phyloP scores from a whole-genome alignment of 495 filamentous ascomycete genomes.

The Hypoxylon trugodes region DNA sequence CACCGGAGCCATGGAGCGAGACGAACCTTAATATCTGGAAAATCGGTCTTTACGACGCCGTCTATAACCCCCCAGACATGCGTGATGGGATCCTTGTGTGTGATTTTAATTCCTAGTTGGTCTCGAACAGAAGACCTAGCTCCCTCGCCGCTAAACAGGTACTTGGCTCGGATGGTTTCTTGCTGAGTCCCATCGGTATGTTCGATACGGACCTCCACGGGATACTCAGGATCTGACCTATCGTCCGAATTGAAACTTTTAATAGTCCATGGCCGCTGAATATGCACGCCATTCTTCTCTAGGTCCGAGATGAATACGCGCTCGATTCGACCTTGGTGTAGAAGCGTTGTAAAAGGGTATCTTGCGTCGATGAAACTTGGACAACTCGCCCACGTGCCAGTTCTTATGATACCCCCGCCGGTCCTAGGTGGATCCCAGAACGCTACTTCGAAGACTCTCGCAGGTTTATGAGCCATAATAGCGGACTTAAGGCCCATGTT shows the following conservation, averaged over 20 bases:
- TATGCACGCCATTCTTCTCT: conserved; percentile 61
- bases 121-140: conserved; percentile 67
- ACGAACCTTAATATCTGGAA: conserved; percentile 73
- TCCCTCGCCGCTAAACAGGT: conserved; percentile 69
- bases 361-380: conserved; percentile 77
- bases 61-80: conserved; percentile 82
- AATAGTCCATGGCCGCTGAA: conserved; percentile 69
- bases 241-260: conserved; percentile 69
- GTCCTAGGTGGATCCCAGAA: conserved; percentile 76
- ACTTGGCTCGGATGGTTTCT: conserved; percentile 64
- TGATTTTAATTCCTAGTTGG: conserved; percentile 68
- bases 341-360: conserved; percentile 77
- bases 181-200: conserved; percentile 75
- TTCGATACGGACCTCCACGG: conserved; percentile 73
- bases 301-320: conserved; percentile 75
- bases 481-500: conserved; percentile 76
- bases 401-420: conserved; percentile 69
- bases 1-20: conserved; percentile 7
- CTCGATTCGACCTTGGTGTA: conserved; percentile 81
- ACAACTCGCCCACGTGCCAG: conserved; percentile 74
- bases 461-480: conserved; percentile 79
- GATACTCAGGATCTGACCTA: conserved; percentile 64
- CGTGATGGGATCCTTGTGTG: conserved; percentile 69
- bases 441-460: conserved; percentile 76
- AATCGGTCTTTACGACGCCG: conserved; percentile 77